A percentile compares a stretch with the other conserved stretches of the same genome.
These are phyloP conservation scores for Colletotrichum truncatum DNA, from an alignment of 2,329 filamentous ascomycete species.

Conservation along the genomic window DNA sequence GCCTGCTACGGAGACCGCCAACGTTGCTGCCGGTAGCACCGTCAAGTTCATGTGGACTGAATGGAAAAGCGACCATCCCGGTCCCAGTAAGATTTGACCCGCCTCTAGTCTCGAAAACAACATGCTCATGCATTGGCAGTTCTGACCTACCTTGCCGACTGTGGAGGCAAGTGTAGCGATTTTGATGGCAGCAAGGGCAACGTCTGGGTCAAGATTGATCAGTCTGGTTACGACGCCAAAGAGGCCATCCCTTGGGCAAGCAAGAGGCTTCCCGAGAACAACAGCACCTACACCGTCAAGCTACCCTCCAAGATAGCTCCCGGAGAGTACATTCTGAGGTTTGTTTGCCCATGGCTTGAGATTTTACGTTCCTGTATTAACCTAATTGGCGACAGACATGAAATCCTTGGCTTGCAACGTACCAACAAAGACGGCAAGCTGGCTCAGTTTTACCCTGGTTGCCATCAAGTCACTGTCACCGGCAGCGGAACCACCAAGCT, in stretches of 20 bases:
- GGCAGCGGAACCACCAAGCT: conserved; percentile 52
- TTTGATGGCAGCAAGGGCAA: conserved; percentile 34
- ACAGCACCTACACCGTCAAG: conserved; percentile 45
- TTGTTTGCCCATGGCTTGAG: background rate
- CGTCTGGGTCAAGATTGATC: conserved; percentile 48
- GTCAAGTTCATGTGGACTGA: conserved; percentile 51
- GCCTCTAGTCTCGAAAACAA: background rate
- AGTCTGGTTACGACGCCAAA: conserved; percentile 41
- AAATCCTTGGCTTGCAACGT: conserved; percentile 63
- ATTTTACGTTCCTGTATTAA: background rate
- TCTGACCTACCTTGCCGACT: conserved; percentile 44
- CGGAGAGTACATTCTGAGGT: conserved; percentile 56
- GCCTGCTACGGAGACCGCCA: conserved; percentile 47
- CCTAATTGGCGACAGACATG: conserved; percentile 43
- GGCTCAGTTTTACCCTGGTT: conserved; percentile 66
- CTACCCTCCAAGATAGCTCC: conserved; percentile 53
- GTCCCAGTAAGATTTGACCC: conserved; percentile 45
- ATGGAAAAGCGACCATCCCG: conserved; percentile 53
- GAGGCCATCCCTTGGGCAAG: conserved; percentile 44
- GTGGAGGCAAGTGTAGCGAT: conserved; percentile 34
- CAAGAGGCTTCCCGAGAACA: conserved; percentile 42
- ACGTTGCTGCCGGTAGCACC: conserved; percentile 48
- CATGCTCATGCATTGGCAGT: background rate
- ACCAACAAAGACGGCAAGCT: conserved; percentile 55
- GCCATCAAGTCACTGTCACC: conserved; percentile 64